A percentile compares a stretch with the other conserved stretches of the same genome.
These are phyloP conservation scores for Leccinum fibrillosum DNA, from an alignment of 768 basidiomycete species.

Conservation along the genomic window DNA sequence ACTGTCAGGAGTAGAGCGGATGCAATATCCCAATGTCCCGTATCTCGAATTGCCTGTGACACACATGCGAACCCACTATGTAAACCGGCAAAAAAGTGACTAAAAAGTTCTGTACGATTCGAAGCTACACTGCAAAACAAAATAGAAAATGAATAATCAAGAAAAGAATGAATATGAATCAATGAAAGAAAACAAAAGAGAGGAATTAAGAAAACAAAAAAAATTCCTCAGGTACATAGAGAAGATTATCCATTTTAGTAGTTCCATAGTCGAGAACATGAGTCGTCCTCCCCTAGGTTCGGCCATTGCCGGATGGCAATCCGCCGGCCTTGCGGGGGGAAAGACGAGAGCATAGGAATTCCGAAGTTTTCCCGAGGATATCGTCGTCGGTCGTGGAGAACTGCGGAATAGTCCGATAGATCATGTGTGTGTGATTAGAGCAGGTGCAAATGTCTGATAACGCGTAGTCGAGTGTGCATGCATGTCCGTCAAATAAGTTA, in stretches of 20 bases:
- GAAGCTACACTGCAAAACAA: conserved; percentile 24
- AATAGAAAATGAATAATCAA: conserved; percentile 33
- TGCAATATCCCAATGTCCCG: not conserved
- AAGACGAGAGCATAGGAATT: conserved; percentile 21
- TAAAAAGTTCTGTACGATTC: conserved; percentile 22
- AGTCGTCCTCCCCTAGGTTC: conserved; percentile 3
- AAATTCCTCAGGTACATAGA: conserved; percentile 24
- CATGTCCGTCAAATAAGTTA: conserved; percentile 30
- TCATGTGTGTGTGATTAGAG: conserved; percentile 27
- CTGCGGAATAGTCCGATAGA: conserved; percentile 10
- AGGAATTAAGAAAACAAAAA: not conserved
- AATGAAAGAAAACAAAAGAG: not conserved
- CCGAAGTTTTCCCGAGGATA: conserved; percentile 21
- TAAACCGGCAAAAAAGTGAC: conserved; percentile 13
- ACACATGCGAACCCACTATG: conserved; percentile 4
- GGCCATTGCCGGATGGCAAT: conserved; percentile 2
- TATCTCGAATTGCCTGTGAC: conserved; percentile 8
- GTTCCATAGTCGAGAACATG: conserved; percentile 21
- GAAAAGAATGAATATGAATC: not conserved
- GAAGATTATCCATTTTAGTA: conserved; percentile 25
- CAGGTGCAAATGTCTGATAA: conserved; percentile 17
- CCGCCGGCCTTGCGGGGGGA: conserved; percentile 10
- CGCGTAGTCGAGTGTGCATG: conserved; percentile 20
- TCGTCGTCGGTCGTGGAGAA: conserved; percentile 28
- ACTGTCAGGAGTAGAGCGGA: not conserved